phyloP scores from a whole-genome alignment of 805 yeast genomes.

The Barnettozyma salicaria region DNA sequence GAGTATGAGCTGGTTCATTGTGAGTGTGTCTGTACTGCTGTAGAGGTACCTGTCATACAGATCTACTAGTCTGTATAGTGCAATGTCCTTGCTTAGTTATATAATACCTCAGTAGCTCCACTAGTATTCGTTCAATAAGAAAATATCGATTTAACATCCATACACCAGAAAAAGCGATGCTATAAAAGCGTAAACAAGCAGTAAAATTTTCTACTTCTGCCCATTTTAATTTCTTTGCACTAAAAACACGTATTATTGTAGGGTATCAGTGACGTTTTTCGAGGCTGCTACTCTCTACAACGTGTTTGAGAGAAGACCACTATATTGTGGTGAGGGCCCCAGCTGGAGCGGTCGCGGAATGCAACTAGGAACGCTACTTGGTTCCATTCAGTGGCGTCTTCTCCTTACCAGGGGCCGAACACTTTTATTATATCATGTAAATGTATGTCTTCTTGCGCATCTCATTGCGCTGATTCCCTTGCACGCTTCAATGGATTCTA shows the following conservation, averaged over 20 bases:
- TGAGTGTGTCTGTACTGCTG: background rate
- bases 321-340: slow-evolving; percentile 19
- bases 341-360: slow-evolving; percentile 31
- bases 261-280: slow-evolving; percentile 24
- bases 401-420: slow-evolving; percentile 35
- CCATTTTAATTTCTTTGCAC: background rate
- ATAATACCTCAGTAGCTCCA: too few species aligned
- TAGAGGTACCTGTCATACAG: too few species aligned
- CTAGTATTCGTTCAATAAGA: too few species aligned
- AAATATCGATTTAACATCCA: slow-evolving; percentile 2
- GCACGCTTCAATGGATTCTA: too few species aligned
- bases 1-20: background rate
- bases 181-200: slow-evolving; percentile 1
- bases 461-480: too few species aligned
- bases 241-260: slow-evolving; percentile 26
- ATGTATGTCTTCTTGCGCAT: background rate
- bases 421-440: slow-evolving; percentile 8
- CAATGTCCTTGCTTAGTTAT: too few species aligned
- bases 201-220: slow-evolving; percentile 5
- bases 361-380: slow-evolving; percentile 13
- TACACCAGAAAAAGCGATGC: slow-evolving; percentile 3
- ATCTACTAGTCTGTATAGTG: too few species aligned
- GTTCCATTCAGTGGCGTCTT: slow-evolving; percentile 25
- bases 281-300: slow-evolving; percentile 27
- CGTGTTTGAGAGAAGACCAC: slow-evolving; percentile 24